Evolutionary conservation across 495 filamentous ascomycete genomes (phyloP).

Genomic region (Neurospora sp.): DNA sequence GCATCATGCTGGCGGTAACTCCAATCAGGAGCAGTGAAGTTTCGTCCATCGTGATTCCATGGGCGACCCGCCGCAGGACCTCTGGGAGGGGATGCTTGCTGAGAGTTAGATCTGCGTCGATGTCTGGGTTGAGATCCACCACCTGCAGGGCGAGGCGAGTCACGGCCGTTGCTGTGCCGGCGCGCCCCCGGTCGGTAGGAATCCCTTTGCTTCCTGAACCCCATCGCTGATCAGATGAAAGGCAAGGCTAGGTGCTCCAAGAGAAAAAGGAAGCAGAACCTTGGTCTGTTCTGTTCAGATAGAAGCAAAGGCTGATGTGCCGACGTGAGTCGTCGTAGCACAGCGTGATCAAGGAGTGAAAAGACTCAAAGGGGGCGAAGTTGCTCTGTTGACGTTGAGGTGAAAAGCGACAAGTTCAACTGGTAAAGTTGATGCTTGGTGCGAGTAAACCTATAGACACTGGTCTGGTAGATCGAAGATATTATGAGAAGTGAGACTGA

Average conservation of each 20-base stretch:
- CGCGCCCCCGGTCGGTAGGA: not conserved
- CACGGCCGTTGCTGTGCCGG: not conserved
- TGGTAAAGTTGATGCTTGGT: not conserved
- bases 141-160: not conserved
- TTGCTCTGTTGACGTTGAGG: not conserved
- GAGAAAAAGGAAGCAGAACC: not conserved
- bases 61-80: not conserved
- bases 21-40: not conserved
- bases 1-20: not conserved
- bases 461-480: not conserved
- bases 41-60: not conserved
- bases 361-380: not conserved
- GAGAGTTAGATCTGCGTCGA: not conserved
- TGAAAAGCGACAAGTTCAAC: not conserved
- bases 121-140: not conserved
- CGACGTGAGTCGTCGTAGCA: not conserved
- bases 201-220: not conserved
- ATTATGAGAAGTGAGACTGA: not conserved
- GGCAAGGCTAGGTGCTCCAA: not conserved
- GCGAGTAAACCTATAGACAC: not conserved
- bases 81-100: not conserved
- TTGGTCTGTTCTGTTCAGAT: not conserved
- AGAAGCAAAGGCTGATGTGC: not conserved
- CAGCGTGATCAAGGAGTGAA: not conserved
- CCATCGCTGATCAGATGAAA: not conserved